Conservation (phyloP, 176 grass and related monocot genomes). For the Olyra latifolia region DNA sequence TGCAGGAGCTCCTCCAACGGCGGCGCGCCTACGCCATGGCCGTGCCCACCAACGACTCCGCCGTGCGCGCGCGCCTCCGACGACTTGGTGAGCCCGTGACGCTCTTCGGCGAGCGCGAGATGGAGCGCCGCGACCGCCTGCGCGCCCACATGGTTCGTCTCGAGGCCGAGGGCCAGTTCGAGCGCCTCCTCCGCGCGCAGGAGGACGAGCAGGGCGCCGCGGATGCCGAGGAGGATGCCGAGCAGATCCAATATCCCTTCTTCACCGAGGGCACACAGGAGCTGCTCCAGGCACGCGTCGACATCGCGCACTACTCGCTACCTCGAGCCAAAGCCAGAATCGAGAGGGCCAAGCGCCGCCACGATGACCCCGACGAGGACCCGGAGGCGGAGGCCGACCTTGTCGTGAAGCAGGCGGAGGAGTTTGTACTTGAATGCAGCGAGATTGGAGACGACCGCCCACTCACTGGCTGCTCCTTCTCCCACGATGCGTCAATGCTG, state of each 20-base stretch:
- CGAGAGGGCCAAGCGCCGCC: conserved; percentile 70
- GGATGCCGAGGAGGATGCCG: conserved; percentile 36
- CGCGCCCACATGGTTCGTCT: conserved; percentile 80
- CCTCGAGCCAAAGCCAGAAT: conserved; percentile 63
- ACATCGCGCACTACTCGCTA: conserved; percentile 69
- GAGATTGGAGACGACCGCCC: conserved; percentile 92
- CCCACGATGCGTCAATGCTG: conserved; percentile 60
- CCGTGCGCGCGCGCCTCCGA: conserved; percentile 75
- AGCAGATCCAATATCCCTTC: conserved; percentile 81
- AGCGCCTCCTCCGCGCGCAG: conserved; percentile 67
- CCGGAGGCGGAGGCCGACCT: conserved; percentile 70
- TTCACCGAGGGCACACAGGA: conserved; percentile 84
- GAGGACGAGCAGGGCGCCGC: conserved; percentile 71
- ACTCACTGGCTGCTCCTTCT: conserved; percentile 88
- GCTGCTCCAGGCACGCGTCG: conserved; percentile 57
- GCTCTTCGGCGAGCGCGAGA: conserved; percentile 83
- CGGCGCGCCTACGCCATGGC: conserved; percentile 92
- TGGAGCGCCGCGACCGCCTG: conserved; percentile 89
- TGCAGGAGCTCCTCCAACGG: conserved; percentile 88
- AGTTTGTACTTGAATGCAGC: conserved; percentile 80
- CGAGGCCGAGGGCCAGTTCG: conserved; percentile 50
- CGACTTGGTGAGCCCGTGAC: conserved; percentile 87
- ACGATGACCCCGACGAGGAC: conserved; percentile 82
- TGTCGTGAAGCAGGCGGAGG: conserved; percentile 61
- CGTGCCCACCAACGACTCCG: conserved; percentile 88